Conservation (phyloP, 768 basidiomycete genomes). For the Termitomyces sp. region DNA sequence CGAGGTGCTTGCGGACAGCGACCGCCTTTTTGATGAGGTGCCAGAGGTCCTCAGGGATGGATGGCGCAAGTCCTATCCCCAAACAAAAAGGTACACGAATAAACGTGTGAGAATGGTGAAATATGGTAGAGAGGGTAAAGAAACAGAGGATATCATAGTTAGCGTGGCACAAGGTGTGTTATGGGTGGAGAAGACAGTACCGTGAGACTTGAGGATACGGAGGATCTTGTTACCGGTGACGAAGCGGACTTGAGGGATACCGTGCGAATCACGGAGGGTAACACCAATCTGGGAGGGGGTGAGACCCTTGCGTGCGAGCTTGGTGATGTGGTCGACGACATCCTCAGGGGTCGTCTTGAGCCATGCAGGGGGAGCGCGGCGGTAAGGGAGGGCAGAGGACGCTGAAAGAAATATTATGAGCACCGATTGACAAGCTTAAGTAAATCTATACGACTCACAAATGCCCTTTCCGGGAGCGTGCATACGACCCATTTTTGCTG, state of each 20-base stretch:
- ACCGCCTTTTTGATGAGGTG: slow-evolving; percentile 99
- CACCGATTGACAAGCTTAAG: background rate
- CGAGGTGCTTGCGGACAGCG: slow-evolving; percentile 97
- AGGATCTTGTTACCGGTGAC: slow-evolving; percentile 99
- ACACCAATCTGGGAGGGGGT: slow-evolving; percentile 99
- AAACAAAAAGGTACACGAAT: slow-evolving; percentile 43
- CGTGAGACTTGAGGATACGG: slow-evolving; percentile 92
- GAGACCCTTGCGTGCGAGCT: slow-evolving; percentile 96
- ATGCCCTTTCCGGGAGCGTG: slow-evolving; percentile 99
- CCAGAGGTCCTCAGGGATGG: slow-evolving; percentile 99
- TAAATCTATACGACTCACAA: slow-evolving; percentile 53
- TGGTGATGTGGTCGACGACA: slow-evolving; percentile 93
- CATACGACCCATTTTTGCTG: slow-evolving; percentile 88
- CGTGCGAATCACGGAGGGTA: slow-evolving; percentile 95
- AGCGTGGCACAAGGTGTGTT: background rate
- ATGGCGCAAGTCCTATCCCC: slow-evolving; percentile 88
- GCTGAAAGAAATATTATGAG: slow-evolving; percentile 30
- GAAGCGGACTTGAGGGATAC: slow-evolving; percentile 96
- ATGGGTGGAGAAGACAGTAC: slow-evolving; percentile 42
- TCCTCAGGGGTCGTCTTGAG: slow-evolving; percentile 96
- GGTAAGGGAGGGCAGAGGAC: slow-evolving; percentile 97
- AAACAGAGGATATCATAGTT: slow-evolving; percentile 20
- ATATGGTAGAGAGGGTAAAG: slow-evolving; percentile 10
- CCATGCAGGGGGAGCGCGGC: slow-evolving; percentile 92
- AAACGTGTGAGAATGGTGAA: slow-evolving; percentile 10